Evolutionary conservation across 2,329 filamentous ascomycete species (phyloP), one percentile per base, ranked within the genome.

Genomic region (Orbilia blumenaviensis): DNA sequence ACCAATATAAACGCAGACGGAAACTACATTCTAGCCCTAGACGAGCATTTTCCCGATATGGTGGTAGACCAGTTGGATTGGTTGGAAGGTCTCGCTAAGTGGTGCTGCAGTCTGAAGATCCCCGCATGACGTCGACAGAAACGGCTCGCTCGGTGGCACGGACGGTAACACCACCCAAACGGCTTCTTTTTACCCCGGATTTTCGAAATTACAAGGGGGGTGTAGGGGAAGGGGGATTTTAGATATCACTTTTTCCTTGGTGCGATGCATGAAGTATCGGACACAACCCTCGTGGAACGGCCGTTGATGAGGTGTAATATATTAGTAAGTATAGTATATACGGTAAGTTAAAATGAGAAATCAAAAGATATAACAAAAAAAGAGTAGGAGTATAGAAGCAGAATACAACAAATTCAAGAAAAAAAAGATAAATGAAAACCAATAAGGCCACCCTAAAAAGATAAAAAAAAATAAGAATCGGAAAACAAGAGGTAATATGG

Each of bases 61-160:
- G n/a, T n/a, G n/a, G n/a, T n/a, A n/a, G n/a, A n/a, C n/a, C n/a
- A n/a, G n/a, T n/a, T n/a, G n/a, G n/a, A n/a, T n/a, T n/a, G n/a
- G 32, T 34, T 34, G 32, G n/a, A 9, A 38, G 46, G 46, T 12
- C 12, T 25, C 8, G 46, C 25, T 50, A 50, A 16, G 36, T 41
- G 3, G 12, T 34, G 48, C 27, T 8, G 29, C 27, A 54, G 18
- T 34, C 27, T 54, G 48, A 34, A 34, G 48, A 54, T 54, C 48
- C 48, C 48, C 48, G 48, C 27, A 54, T 54, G 48, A 54, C 48
- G 48, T 54, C 48, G 48, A 54, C n/a, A n/a, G n/a, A n/a, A n/a
- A n/a, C 27, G 27, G n/a, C 7, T 32, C 2, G n/a, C n/a, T n/a
- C n/a, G n/a, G n/a, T n/a, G n/a, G n/a, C n/a, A n/a, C n/a, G n/a